These are phyloP conservation scores for Aspergillus cristatus DNA, from an alignment of 495 filamentous ascomycete genomes.

Conservation along the genomic window DNA sequence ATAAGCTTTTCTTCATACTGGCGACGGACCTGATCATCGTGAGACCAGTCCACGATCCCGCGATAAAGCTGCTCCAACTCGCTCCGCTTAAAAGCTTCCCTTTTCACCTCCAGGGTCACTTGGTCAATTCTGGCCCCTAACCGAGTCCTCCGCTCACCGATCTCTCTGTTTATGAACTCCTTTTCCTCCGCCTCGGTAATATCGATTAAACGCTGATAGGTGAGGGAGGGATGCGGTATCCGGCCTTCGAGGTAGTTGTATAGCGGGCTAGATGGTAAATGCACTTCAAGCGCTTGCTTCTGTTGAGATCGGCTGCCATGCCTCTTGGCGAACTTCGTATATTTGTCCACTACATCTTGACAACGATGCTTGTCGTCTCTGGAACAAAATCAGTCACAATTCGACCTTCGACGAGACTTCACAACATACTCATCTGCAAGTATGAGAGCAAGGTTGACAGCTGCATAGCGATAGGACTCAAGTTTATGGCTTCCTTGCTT, in stretches of 20 bases:
- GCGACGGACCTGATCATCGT: slow-evolving; percentile 75
- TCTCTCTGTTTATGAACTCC: slow-evolving; percentile 82
- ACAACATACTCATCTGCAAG: slow-evolving; percentile 55
- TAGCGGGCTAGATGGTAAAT: slow-evolving; percentile 67
- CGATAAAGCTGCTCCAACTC: slow-evolving; percentile 66
- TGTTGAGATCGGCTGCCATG: slow-evolving; percentile 65
- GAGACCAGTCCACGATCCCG: slow-evolving; percentile 79
- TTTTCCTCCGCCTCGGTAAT: slow-evolving; percentile 81
- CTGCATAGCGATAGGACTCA: slow-evolving; percentile 62
- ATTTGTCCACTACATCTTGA: slow-evolving; percentile 75
- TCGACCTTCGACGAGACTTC: too few species aligned
- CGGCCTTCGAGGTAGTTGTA: slow-evolving; percentile 81
- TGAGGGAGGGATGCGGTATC: slow-evolving; percentile 67
- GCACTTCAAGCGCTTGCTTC: slow-evolving; percentile 60
- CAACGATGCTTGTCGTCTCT: slow-evolving; percentile 60
- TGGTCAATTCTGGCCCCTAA: slow-evolving; percentile 76
- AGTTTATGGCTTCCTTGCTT: slow-evolving; percentile 59
- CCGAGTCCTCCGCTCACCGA: slow-evolving; percentile 79
- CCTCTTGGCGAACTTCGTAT: slow-evolving; percentile 56
- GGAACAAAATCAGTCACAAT: slow-evolving; percentile 7
- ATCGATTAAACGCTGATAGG: slow-evolving; percentile 76
- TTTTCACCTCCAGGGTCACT: slow-evolving; percentile 77
- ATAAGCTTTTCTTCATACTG: slow-evolving; percentile 85
- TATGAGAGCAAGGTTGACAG: slow-evolving; percentile 62
- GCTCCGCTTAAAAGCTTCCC: slow-evolving; percentile 66